Percentiles rank a stretch among this genome's conserved stretches.
Conservation (phyloP, 768 basidiomycete genomes). For the Plicaturopsis crispa region DNA sequence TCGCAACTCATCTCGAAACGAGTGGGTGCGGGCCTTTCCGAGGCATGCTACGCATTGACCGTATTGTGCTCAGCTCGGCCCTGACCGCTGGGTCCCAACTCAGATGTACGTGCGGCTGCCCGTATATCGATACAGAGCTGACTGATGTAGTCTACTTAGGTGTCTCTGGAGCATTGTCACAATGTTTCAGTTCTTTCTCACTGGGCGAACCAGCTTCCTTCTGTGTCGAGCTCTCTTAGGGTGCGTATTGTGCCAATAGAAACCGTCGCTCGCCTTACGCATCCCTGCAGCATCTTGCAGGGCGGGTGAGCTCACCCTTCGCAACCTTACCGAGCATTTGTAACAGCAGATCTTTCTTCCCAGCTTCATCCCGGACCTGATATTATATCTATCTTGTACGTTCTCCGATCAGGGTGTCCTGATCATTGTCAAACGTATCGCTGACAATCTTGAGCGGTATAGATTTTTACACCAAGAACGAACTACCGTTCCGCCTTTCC, state of each 20-base stretch:
- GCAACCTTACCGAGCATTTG: neutral
- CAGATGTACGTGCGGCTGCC: slow-evolving; percentile 48
- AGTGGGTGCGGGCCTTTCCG: slow-evolving; percentile 18
- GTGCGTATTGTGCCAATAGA: slow-evolving; percentile 13
- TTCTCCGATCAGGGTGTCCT: slow-evolving; percentile 23
- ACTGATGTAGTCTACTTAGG: too few relatives aligned
- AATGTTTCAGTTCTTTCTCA: slow-evolving; percentile 46
- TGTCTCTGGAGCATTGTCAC: slow-evolving; percentile 47
- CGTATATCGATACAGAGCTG: slow-evolving; percentile 36
- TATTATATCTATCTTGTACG: slow-evolving; percentile 55
- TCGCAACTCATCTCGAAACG: slow-evolving; percentile 58
- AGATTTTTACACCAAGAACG: slow-evolving; percentile 47
- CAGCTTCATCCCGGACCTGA: slow-evolving; percentile 53
- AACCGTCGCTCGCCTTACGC: neutral
- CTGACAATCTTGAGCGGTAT: slow-evolving; percentile 59
- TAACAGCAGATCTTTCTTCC: slow-evolving; percentile 2
- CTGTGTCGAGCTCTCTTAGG: slow-evolving; percentile 40
- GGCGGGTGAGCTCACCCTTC: slow-evolving; percentile 27
- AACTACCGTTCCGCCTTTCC: slow-evolving; percentile 49
- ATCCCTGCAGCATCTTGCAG: slow-evolving; percentile 28
- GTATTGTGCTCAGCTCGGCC: slow-evolving; percentile 27
- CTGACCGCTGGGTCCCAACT: slow-evolving; percentile 57
- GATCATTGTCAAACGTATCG: neutral
- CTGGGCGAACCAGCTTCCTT: slow-evolving; percentile 42
- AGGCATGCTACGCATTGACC: neutral